Percentiles rank a stretch among this genome's conserved stretches.
Conservation (phyloP, 306 rosid genomes). For the Lathyrus sativus region DNA sequence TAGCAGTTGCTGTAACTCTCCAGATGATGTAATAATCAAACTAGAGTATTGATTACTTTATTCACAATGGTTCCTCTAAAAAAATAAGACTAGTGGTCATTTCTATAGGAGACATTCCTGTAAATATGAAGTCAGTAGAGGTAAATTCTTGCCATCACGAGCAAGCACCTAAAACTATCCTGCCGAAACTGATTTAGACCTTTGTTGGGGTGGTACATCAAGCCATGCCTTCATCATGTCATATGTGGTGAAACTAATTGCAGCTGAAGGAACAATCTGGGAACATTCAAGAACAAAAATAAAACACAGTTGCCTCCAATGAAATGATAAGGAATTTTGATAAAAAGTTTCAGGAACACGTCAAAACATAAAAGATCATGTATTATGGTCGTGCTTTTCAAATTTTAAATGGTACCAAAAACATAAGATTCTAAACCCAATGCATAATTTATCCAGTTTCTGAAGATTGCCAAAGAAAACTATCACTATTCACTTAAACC, state of each 20-base stretch:
- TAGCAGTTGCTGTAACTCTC: conserved; percentile 18
- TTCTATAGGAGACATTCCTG: conserved; percentile 17
- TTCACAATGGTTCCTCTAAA: conserved; percentile 32
- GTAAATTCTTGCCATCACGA: conserved; percentile 17
- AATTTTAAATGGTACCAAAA: not conserved
- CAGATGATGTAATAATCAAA: conserved; percentile 6
- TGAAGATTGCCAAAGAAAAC: not conserved
- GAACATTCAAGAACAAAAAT: conserved; percentile 28
- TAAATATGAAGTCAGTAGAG: conserved; percentile 8
- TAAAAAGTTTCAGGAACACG: not conserved
- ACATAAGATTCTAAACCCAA: not conserved
- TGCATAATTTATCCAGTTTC: not conserved
- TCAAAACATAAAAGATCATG: not conserved
- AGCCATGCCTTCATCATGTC: conserved; percentile 87
- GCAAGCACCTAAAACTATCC: conserved; percentile 38
- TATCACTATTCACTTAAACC: not conserved
- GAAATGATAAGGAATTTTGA: not conserved
- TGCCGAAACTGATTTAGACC: conserved; percentile 53
- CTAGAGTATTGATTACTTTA: not conserved
- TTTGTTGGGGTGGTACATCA: conserved; percentile 67
- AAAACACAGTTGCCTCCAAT: not conserved
- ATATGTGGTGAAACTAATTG: conserved; percentile 83
- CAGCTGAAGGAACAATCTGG: conserved; percentile 96
- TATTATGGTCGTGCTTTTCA: not conserved
- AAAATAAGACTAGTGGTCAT: conserved; percentile 12